These are phyloP conservation scores for Psilocybe cyanescens DNA, from an alignment of 768 basidiomycete genomes.

Conservation along the genomic window DNA sequence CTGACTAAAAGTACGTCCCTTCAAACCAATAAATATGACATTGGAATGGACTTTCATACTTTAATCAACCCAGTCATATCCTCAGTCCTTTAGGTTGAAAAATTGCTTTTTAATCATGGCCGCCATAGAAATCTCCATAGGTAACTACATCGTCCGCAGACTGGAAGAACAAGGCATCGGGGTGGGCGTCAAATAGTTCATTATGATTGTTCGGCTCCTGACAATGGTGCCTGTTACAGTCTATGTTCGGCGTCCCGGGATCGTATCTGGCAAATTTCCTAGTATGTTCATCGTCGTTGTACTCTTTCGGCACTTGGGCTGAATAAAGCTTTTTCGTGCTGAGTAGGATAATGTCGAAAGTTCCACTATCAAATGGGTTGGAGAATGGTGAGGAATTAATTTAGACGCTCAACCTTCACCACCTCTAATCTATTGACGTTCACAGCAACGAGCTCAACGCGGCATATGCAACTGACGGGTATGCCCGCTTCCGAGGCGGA, in stretches of 20 bases:
- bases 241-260: slow-evolving; percentile 16
- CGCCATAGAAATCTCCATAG: slow-evolving; percentile 5
- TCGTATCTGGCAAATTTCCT: slow-evolving; percentile 11
- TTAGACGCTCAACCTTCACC: neutral
- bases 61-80: neutral
- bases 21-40: neutral
- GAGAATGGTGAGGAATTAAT: slow-evolving; percentile 10
- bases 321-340: neutral
- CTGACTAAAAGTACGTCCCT: neutral
- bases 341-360: slow-evolving; percentile 12
- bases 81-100: neutral
- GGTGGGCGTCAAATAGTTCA: neutral
- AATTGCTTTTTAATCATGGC: neutral
- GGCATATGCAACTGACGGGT: slow-evolving; percentile 17
- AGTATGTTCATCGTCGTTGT: neutral
- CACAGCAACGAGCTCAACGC: slow-evolving; percentile 17
- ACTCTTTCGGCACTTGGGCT: neutral
- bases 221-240: neutral
- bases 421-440: neutral
- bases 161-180: slow-evolving; percentile 10
- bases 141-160: slow-evolving; percentile 11
- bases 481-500: slow-evolving; percentile 11
- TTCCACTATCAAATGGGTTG: slow-evolving; percentile 13
- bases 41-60: neutral
- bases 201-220: neutral